Evolutionary conservation across 2,329 filamentous ascomycete species (phyloP).

Genomic region (Pezicula radicicola): DNA sequence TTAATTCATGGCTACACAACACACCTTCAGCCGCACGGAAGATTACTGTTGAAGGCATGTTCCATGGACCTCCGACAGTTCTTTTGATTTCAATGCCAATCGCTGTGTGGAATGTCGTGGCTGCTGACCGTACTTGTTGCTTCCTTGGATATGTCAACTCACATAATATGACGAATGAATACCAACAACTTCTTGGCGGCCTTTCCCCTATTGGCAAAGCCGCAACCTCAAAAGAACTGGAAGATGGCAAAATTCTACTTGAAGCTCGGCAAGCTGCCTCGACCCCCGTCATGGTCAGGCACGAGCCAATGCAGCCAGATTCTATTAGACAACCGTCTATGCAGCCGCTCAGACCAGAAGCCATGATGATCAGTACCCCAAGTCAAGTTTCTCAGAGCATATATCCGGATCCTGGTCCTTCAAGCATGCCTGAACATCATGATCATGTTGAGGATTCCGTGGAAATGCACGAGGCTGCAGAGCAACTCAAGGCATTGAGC

Average conservation of each 20-base stretch:
- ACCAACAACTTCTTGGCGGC: constrained; percentile 53
- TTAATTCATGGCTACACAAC: constrained; percentile 63
- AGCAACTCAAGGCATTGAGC: constrained; percentile 63
- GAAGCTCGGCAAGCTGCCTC: constrained; percentile 34
- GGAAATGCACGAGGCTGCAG: constrained; percentile 66
- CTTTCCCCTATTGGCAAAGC: constrained; percentile 34
- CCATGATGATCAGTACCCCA: constrained; percentile 22
- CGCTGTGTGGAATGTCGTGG: constrained; percentile 60
- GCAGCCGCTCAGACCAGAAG: constrained; percentile 18
- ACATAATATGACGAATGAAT: constrained; percentile 64
- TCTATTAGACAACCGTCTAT: constrained; percentile 14
- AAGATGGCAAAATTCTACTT: constrained; percentile 54
- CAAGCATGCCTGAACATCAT: constrained; percentile 32
- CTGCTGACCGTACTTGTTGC: constrained; percentile 65
- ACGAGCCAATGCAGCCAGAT: constrained; percentile 30
- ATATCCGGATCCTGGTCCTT: constrained; percentile 20
- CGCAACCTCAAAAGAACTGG: constrained; percentile 49
- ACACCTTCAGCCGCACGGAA: constrained; percentile 53
- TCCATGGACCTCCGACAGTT: constrained; percentile 64
- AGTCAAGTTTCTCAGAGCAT: constrained; percentile 19
- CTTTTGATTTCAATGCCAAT: constrained; percentile 64
- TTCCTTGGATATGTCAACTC: constrained; percentile 64
- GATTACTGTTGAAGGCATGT: constrained; percentile 65
- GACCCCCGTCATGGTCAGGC: constrained; percentile 36
- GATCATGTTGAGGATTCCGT: constrained; percentile 59